Evolutionary conservation across 345 rosid species (phyloP).

Genomic region (Aurinia saxatilis): DNA sequence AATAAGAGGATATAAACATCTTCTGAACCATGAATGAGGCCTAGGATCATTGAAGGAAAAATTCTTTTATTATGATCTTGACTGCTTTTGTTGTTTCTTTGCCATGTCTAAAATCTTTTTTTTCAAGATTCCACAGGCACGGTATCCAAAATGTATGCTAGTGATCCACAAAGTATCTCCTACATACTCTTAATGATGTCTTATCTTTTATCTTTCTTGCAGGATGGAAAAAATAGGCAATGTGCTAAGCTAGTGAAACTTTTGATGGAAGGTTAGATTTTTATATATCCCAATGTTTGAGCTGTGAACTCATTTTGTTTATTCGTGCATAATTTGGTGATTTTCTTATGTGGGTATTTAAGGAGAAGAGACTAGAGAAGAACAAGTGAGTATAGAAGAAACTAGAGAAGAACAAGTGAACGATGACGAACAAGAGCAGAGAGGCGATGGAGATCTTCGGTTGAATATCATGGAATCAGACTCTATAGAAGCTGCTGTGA

Average conservation of each 20-base stretch:
- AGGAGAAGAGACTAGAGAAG: neutral
- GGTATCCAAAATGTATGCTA: too few species aligned
- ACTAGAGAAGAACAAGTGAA: too few species aligned
- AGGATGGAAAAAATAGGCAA: slow-evolving; percentile 19
- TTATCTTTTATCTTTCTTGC: neutral
- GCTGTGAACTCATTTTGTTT: neutral
- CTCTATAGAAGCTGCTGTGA: slow-evolving; percentile 47
- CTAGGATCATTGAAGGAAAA: too few species aligned
- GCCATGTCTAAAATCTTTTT: too few species aligned
- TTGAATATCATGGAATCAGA: slow-evolving; percentile 39
- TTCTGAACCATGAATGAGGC: neutral
- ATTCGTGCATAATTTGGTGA: neutral
- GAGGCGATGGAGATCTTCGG: slow-evolving; percentile 17
- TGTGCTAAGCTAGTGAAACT: slow-evolving; percentile 14
- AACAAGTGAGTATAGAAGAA: neutral
- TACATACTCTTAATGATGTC: neutral
- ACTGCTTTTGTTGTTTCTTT: too few species aligned
- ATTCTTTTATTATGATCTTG: too few species aligned
- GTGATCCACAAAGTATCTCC: neutral
- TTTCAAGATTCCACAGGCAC: too few species aligned
- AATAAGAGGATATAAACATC: too few species aligned
- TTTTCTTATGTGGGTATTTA: neutral
- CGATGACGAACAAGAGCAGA: too few species aligned
- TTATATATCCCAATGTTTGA: neutral
- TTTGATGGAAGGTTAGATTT: neutral